Conservation (phyloP, 768 basidiomycete genomes). For the Suillus subluteus region DNA sequence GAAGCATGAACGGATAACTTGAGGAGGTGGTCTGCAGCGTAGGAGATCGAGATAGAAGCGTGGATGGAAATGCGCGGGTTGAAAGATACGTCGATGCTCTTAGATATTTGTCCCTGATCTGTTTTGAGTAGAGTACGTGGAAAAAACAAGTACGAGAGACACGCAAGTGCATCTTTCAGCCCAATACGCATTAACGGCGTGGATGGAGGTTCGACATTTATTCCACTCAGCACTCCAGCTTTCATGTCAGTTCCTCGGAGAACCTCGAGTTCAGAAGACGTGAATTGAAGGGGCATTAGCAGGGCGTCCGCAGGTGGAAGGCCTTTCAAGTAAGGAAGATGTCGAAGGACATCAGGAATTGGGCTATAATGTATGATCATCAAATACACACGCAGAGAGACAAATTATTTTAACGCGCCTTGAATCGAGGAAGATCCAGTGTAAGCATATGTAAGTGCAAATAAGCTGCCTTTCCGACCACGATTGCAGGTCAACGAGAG, state of each 20-base stretch:
- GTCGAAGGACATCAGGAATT: slow-evolving; percentile 13
- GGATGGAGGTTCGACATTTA: slow-evolving; percentile 48
- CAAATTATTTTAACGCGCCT: slow-evolving; percentile 37
- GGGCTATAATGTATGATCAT: slow-evolving; percentile 17
- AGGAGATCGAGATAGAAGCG: slow-evolving; percentile 63
- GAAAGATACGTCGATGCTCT: slow-evolving; percentile 78
- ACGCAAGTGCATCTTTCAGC: slow-evolving; percentile 63
- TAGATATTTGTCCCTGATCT: slow-evolving; percentile 68
- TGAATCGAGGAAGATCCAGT: slow-evolving; percentile 53
- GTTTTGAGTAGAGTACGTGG: slow-evolving; percentile 11
- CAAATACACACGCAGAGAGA: slow-evolving; percentile 9
- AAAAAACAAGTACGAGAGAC: slow-evolving; percentile 9
- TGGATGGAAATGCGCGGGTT: slow-evolving; percentile 90
- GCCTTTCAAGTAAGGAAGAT: too few species aligned
- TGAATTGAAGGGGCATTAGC: slow-evolving; percentile 77
- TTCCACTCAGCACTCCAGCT: slow-evolving; percentile 69
- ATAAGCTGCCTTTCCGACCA: slow-evolving; percentile 74
- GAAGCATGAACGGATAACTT: slow-evolving; percentile 80
- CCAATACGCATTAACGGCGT: slow-evolving; percentile 42
- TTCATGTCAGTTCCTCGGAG: slow-evolving; percentile 79
- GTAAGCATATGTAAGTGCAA: slow-evolving; percentile 65
- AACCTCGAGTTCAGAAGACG: slow-evolving; percentile 60
- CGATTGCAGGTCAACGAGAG: slow-evolving; percentile 23
- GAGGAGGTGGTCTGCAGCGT: slow-evolving; percentile 50
- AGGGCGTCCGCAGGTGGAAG: slow-evolving; percentile 44